phyloP scores from a whole-genome alignment of 192 early-diverging fungal genomes.

The Geranomyces michiganensis region DNA sequence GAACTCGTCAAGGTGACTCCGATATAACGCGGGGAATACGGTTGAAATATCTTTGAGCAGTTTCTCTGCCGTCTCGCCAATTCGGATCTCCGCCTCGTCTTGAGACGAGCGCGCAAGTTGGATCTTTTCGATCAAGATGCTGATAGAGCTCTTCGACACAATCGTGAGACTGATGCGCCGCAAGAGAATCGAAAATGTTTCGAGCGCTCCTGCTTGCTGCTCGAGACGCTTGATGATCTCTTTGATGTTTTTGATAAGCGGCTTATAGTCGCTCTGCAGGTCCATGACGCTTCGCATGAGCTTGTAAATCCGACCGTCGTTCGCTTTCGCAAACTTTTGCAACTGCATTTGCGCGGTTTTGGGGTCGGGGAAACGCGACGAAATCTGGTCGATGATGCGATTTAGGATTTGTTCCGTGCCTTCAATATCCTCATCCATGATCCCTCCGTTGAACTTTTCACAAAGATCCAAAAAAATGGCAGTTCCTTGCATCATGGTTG shows the following conservation, averaged over 20 bases:
- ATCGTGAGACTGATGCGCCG: constrained; percentile 75
- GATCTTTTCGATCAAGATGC: constrained; percentile 57
- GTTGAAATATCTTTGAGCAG: constrained; percentile 59
- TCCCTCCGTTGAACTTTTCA: constrained; percentile 61
- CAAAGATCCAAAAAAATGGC: constrained; percentile 63
- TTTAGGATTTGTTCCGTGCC: constrained; percentile 54
- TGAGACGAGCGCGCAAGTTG: constrained; percentile 4
- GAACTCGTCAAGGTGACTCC: constrained; percentile 56
- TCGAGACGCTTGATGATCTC: constrained; percentile 71
- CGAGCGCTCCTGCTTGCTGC: constrained; percentile 59
- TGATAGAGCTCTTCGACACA: constrained; percentile 69
- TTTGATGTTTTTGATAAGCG: constrained; percentile 68
- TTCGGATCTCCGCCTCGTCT: constrained; percentile 27
- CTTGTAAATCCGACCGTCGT: constrained; percentile 68
- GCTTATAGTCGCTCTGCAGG: constrained; percentile 66
- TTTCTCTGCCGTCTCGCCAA: constrained; percentile 48
- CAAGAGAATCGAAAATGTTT: constrained; percentile 75
- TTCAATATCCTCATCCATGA: constrained; percentile 44
- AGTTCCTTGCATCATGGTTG: constrained; percentile 63
- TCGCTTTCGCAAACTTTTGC: constrained; percentile 69
- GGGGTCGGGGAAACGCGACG: constrained; percentile 68
- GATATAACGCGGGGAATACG: constrained; percentile 64
- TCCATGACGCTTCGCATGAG: constrained; percentile 75
- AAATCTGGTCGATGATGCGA: constrained; percentile 55
- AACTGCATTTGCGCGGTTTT: constrained; percentile 63